Evolutionary conservation across 257 asterid species (phyloP).

Genomic region (Anisodus acutangulus): DNA sequence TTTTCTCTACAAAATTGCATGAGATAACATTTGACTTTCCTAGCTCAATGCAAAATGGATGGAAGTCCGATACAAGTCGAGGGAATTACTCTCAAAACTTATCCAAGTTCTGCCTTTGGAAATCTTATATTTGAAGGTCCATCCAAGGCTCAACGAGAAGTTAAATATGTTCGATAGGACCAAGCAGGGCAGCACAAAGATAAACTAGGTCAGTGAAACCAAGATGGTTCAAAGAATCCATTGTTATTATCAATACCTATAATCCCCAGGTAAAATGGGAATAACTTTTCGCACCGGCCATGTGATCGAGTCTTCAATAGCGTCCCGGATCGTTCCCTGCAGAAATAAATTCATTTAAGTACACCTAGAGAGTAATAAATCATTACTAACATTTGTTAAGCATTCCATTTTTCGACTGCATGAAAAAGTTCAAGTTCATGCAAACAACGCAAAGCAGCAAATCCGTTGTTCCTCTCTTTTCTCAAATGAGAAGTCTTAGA

Average conservation of each 20-base stretch:
- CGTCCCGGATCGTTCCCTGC: conserved; percentile 49
- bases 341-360: conserved; percentile 11
- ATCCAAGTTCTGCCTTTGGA: not conserved
- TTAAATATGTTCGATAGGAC: not conserved
- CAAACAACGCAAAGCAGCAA: not conserved
- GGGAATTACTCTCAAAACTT: not conserved
- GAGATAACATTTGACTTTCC: not conserved
- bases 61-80: not conserved
- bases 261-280: conserved; percentile 56
- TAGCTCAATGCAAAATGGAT: not conserved
- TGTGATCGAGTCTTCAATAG: conserved; percentile 50
- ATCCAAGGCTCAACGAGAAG: not conserved
- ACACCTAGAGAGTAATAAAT: not conserved
- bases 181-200: not conserved
- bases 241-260: conserved; percentile 36
- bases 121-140: not conserved
- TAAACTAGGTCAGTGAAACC: not conserved
- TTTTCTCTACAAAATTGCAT: not conserved
- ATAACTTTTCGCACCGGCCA: conserved; percentile 55
- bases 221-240: not conserved
- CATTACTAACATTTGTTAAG: not conserved
- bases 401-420: not conserved
- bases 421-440: not conserved
- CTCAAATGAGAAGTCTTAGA: not conserved
- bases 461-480: not conserved